Base-by-base conservation (phyloP, 2,329 filamentous ascomycete species). In the Clonostachys byssicola region DNA sequence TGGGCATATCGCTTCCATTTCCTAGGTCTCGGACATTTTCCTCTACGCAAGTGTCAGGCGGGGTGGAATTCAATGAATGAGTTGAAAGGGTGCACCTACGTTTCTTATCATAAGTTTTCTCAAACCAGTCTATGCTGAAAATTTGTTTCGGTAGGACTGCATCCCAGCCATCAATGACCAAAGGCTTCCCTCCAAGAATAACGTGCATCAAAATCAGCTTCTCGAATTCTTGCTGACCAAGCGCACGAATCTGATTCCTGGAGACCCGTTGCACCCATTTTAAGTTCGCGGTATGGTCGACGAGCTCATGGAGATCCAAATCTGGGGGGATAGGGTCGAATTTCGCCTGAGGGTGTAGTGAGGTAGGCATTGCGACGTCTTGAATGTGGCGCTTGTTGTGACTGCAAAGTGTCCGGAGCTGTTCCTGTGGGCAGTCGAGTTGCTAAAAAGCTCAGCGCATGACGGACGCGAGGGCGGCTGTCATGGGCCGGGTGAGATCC, bases 271-370 rank as follows among this genome's bases (percentile, higher is more conserved):
- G 81, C 8, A 88, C 92, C 80, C 88, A 94, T 65, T 91, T 83
- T 60, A 99, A 95, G 60, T 95, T 96, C 3, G 85, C 77, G 0
- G 86, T 88, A 9, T 78, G 77, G 48, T 94, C 85, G 14, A 97
- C 89, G 2, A 97, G 74, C 1, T 72, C 70, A 38, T 81, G 72
- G 14, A 97, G 74, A 61, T 97, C 86, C 48, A 97, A 81, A 59
- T 92, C 83, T 0, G 92, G 92, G 0, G 91, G 81, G 42, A 97
- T 88, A 2, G 92, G 92, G 64, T 95, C 90, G 65, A 97, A 97
- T 45, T 91, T 89, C 14, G 91, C 90, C 60, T 90, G 86, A 1
- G 89, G 89, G 57, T 92, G 84, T 49, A 86, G 74, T 13, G 86
- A 77, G 14, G 75, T 71, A 47, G 89, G 87, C 91, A 96, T 96